Base-by-base conservation (phyloP, 495 filamentous ascomycete species). In the Elaphomyces granulatus region DNA sequence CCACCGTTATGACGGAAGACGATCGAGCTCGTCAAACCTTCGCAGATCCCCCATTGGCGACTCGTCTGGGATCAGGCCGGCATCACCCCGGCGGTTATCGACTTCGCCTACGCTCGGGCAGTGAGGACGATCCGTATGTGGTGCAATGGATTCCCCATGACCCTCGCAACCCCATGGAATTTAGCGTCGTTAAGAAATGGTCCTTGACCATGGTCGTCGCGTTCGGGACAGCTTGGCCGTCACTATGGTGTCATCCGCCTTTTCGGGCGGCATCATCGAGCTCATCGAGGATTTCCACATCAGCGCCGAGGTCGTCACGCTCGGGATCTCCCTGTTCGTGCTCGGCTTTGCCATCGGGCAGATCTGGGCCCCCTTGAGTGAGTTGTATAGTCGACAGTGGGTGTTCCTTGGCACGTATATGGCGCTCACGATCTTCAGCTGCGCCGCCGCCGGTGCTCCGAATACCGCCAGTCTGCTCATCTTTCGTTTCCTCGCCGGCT, bases 81-180 rank as follows among this genome's bases (percentile, higher is more conserved):
- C 38, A 46, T 77, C 21, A 76, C 71, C 4, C 61, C 65, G 16
- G 66, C 66, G 44, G 68, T 85, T 9, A 51, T 72, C 41, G 68
- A 75, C 36, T 67, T 70, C 44, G 49, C 62, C 3, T 88, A 86
- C 49, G 84, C 10, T 64, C 70, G 2, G 84, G 84, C 41, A 88
- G 81, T 9, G 63, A 71, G 17, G 77, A 81, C 8, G 75, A 83
- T 33, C 84, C 84, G 0, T 88, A 77, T 46, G 53, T 77, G 8
- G 78, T 88, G 46, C 74, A 78, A 42, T 90, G 78, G 63, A 71
- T 88, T 2, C 72, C 75, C 12, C 51, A 78, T 18, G 84, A 92
- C 51, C 68, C 71, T 2, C 70, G 75, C 41, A 81, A 88, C 52
- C 79, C 83, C 2, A 75, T 83, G 71, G 58, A 56, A n/a, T 87